Percentiles rank a stretch among this genome's conserved stretches.
Conservation (phyloP, 176 grass and related monocot species). For the Carex parvula region DNA sequence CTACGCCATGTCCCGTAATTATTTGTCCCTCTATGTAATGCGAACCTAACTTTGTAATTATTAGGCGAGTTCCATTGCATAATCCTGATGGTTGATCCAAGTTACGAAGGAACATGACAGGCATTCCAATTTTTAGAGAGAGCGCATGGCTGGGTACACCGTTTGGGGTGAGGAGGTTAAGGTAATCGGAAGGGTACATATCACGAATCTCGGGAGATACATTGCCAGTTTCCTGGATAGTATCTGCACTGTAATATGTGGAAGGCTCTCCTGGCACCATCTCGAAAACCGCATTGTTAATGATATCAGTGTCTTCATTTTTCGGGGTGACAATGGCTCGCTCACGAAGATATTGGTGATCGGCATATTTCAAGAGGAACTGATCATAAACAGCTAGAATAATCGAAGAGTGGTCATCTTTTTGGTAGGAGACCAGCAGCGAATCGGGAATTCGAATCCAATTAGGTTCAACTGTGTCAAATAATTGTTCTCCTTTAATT, state of each 20-base stretch:
- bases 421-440: background rate
- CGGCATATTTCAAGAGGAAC: background rate
- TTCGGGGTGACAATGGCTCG: background rate
- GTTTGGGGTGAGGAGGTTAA: background rate
- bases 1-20: background rate
- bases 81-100: background rate
- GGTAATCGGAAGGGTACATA: background rate
- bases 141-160: background rate
- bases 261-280: background rate
- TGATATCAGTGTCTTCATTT: background rate
- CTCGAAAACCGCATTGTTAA: background rate
- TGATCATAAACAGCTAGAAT: background rate
- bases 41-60: background rate
- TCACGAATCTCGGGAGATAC: background rate
- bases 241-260: background rate
- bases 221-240: background rate
- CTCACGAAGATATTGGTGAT: background rate
- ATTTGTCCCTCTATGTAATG: background rate
- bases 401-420: background rate
- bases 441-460: background rate
- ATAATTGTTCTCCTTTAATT: background rate
- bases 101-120: conserved; percentile 6
- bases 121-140: background rate
- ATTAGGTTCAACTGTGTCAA: background rate
- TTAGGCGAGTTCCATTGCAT: background rate